Percentiles rank a stretch among this genome's conserved stretches.
Evolutionary conservation across 169 alveolate genomes (phyloP).

Genomic region (Toxoplasma gondii): DNA sequence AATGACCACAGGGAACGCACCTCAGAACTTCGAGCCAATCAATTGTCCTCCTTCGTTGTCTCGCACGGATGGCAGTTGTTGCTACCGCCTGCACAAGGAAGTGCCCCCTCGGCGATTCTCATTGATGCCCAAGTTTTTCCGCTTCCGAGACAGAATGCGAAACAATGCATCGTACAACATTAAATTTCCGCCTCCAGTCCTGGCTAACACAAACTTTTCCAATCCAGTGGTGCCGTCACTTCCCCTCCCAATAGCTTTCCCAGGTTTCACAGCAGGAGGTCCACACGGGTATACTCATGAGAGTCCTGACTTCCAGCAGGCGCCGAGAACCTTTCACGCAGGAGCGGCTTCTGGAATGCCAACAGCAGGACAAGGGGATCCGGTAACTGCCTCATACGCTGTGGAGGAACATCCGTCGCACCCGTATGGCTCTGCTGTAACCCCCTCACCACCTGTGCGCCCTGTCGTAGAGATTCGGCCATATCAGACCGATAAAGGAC

Average conservation of each 20-base stretch:
- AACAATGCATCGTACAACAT: neutral
- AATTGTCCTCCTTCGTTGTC: constrained; percentile 44
- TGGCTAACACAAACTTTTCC: constrained; percentile 5
- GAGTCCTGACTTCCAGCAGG: neutral
- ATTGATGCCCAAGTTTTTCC: neutral
- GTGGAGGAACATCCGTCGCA: constrained; percentile 28
- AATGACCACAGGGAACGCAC: constrained; percentile 65
- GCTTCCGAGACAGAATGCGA: constrained; percentile 32
- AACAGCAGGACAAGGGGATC: neutral
- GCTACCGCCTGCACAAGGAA: constrained; percentile 62
- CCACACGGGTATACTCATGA: neutral
- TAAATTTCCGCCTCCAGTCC: neutral
- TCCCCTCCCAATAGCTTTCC: neutral
- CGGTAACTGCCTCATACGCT: neutral
- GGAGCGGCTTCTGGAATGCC: neutral
- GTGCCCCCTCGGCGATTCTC: constrained; percentile 22
- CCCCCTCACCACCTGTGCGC: neutral
- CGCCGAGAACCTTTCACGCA: neutral
- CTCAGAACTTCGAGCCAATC: constrained; percentile 68
- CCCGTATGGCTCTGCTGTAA: neutral
- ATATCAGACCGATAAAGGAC: neutral
- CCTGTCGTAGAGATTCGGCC: neutral
- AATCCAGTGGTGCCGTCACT: neutral
- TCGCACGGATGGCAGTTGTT: constrained; percentile 57
- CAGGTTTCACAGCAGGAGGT: neutral